Evolutionary conservation across 23 red algal genomes (phyloP).

Genomic region (Chondrus crispus): DNA sequence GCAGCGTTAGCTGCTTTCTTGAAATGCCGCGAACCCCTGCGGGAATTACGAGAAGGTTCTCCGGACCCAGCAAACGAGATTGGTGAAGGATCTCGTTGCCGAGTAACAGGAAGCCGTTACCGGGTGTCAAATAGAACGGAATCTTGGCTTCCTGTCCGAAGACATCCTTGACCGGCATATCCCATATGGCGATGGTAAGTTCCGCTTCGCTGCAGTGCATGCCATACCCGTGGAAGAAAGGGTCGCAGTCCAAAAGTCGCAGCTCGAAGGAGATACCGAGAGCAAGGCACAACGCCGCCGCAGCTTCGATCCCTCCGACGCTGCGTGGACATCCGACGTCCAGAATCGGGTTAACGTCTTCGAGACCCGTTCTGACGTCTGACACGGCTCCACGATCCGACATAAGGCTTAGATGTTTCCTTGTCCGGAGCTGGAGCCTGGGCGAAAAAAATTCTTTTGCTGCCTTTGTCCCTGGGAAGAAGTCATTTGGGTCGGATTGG

Average conservation of each 20-base stretch:
- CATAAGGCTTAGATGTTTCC: background rate
- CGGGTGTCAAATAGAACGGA: background rate
- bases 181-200: background rate
- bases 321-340: background rate
- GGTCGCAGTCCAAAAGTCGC: background rate
- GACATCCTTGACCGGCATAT: background rate
- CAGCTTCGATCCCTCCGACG: background rate
- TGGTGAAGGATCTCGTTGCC: background rate
- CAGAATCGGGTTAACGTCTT: background rate
- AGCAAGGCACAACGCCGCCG: background rate
- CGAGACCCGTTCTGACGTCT: background rate
- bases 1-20: too few relatives aligned
- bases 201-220: background rate
- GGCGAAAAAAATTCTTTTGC: background rate
- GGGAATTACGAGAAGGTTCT: background rate
- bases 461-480: too few relatives aligned
- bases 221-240: background rate
- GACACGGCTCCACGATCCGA: background rate
- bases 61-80: background rate
- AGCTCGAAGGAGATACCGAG: background rate
- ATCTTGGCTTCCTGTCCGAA: background rate
- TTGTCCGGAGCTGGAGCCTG: background rate
- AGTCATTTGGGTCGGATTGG: too few relatives aligned
- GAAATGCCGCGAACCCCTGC: background rate
- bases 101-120: background rate